Base-by-base conservation (phyloP, 306 rosid genomes). In the Arachis stenosperma region DNA sequence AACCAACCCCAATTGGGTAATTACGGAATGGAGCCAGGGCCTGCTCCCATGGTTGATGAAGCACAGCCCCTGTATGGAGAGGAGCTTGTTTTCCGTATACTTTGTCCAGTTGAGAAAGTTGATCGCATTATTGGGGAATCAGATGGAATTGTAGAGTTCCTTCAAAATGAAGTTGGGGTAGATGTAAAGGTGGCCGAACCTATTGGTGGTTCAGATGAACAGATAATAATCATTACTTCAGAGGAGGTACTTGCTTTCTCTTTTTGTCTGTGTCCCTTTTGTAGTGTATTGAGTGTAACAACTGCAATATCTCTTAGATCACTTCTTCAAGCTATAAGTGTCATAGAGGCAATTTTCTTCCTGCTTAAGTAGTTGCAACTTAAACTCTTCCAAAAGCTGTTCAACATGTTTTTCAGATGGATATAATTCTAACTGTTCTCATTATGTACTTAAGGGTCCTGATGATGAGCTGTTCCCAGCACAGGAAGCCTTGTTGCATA, bases 381-480 rank as follows among this genome's bases (percentile, higher is more conserved):
- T 68, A 10, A 63, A 46, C 41, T 41, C 11, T 75, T 66, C 55
- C 61, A 40, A 54, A 54, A 67, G 60, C 71, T 52, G 58, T 44
- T 77, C 77, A 57, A 68, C 46, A 13, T 55, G 29, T 70, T 73
- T 63, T 77, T n/a, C 22, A 6, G 67, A 33, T 62, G 27, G 13
- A 54, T 53, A 55, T 53, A 62, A 61, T 72, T 75, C 69, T 79
- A 65, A 65, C 82, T 70, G 60, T 73, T 73, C 47, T 79, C 79
- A 73, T 74, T 79, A 11, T 79, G 73, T 69, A 29, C 59, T 36
- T 65, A 67, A 94, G 99, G 98, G 90, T 71, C 99, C 99, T 56
- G 95, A 95, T 79, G 96, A 95, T 65, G 90, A 84, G 88, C 84
- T 95, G 68, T 95, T 95, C 86, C 99, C 99, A 60, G 99, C 99